Evolutionary conservation across 2,329 filamentous ascomycete species (phyloP), one percentile per base, ranked within the genome.

Genomic region (Aureobasidium sp.): DNA sequence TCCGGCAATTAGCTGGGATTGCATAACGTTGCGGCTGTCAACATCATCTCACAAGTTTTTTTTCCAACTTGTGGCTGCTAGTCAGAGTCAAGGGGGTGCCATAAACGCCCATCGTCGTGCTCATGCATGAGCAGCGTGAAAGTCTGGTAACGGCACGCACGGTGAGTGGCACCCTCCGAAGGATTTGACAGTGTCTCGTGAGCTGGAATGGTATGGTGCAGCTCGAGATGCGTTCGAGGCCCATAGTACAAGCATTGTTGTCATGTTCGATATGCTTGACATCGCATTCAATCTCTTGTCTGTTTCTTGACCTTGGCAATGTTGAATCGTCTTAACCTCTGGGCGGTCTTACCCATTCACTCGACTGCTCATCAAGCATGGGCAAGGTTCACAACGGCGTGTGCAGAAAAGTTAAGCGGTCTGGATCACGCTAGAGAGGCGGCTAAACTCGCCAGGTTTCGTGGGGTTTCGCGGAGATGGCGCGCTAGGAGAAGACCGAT

Each of bases 401-500:
- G 27, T 12, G 41, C 22, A 45, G 39, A 3, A 57, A 31, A 34
- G 15, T 14, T 41, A 60, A 49, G 45, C 36, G 36, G 45, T 34
- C 57, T 60, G 57, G 57, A 42, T 37, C 57, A 42, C 57, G 57
- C 57, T 60, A 60, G 25, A 4, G 2, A 17, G 45, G 36, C 57
- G 55, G 55, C 41, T 51, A 49, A 51, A 51, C 57, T 60, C 45
- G 17, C 25, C 7, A n/a, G 25, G 45, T 48, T 48, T 48, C 45
- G 45, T 48, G 45, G 48, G 57, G 41, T 60, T 49, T 49, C 45
- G 57, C 34, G 45, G 57, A 51, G 45, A 49, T 14, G 15, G 20
- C 27, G n/a, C 57, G 44, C 57, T 60, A 60, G 57, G 56, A 34
- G 15, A 48, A 39, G 27, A 59, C 56, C 56, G 56, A 57, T n/a